These are phyloP conservation scores for Lunularia cruciata DNA, from an alignment of 225 moss, liverwort and hornwort species.

Conservation along the genomic window DNA sequence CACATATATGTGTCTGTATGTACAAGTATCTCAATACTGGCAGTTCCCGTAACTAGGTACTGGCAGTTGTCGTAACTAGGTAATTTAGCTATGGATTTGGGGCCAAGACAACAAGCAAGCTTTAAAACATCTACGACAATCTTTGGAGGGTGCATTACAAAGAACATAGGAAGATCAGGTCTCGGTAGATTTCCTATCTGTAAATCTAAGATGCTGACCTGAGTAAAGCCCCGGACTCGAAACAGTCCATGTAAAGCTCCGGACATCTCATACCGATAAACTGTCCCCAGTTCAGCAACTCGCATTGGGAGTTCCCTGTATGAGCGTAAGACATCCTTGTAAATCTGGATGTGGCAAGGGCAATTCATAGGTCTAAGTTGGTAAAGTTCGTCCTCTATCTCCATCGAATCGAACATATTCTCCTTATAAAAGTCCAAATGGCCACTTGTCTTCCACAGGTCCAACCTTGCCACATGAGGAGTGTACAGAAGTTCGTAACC, in stretches of 20 bases:
- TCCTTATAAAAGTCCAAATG: constrained; percentile 92
- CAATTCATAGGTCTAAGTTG: constrained; percentile 99
- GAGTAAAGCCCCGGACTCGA: constrained; percentile 96
- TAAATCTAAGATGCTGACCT: no score
- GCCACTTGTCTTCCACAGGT: constrained; percentile 98
- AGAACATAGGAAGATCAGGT: no score
- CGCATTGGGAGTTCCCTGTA: constrained; percentile 91
- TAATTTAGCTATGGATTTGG: no score
- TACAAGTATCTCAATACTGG: no score
- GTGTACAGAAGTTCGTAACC: constrained; percentile 98
- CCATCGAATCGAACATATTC: constrained; percentile 96
- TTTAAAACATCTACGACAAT: no score
- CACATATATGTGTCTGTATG: no score
- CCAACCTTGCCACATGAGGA: constrained; percentile 90
- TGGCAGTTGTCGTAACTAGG: no score
- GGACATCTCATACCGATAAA: constrained; percentile 94
- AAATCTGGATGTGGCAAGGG: constrained; percentile 97
- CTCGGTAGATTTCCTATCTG: no score
- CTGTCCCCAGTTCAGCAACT: constrained; percentile 92
- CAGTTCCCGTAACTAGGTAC: no score
- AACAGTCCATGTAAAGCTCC: constrained; percentile 95
- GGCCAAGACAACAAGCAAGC: no score
- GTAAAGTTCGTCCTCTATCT: constrained; percentile 90
- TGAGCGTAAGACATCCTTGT: constrained; percentile 81
- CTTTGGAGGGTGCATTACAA: no score